These are phyloP conservation scores for Digitaria exilis DNA, from an alignment of 202 grass and related monocot genomes.

Conservation along the genomic window DNA sequence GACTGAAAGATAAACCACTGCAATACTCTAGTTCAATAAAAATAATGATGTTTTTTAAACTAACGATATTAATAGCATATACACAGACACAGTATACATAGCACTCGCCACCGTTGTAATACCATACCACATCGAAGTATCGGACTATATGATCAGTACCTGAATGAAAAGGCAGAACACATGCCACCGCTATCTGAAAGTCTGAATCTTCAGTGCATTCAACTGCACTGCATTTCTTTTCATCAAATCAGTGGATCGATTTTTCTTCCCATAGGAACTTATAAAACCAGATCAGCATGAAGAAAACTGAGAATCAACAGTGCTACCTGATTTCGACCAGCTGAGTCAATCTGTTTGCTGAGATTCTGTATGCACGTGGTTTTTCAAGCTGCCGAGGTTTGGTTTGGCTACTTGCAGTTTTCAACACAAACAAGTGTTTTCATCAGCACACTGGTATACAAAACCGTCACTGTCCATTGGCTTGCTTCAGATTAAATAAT, in stretches of 20 bases:
- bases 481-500: constrained; percentile 2
- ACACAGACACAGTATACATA: not conserved
- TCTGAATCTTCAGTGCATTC: not conserved
- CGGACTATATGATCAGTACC: not conserved
- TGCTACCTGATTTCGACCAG: constrained; percentile 26
- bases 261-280: not conserved
- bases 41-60: not conserved
- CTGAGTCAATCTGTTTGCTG: not conserved
- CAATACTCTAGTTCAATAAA: not conserved
- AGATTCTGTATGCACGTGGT: not conserved
- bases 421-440: not conserved
- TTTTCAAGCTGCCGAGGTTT: constrained; percentile 24
- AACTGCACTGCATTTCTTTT: not conserved
- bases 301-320: not conserved
- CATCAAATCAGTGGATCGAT: not conserved
- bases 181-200: not conserved
- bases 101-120: not conserved
- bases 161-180: not conserved
- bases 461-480: not conserved
- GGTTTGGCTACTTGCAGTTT: not conserved
- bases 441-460: constrained; percentile 16
- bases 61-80: not conserved
- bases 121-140: too few species aligned
- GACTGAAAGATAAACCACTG: not conserved
- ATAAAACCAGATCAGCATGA: not conserved